Conservation (phyloP, 208 protist genomes). For the Entamoeba invadens region DNA sequence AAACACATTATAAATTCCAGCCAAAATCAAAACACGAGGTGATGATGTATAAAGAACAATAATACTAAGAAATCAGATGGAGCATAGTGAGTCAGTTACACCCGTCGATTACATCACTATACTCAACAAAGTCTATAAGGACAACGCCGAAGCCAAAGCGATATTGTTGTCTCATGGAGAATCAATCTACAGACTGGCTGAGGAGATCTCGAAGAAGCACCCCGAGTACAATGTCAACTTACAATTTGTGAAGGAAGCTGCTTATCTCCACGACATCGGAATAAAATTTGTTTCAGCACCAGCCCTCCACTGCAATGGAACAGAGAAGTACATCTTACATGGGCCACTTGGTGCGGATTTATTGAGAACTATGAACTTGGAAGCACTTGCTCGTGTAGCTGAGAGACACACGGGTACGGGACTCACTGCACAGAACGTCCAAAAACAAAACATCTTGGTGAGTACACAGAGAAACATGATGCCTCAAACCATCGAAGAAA, state of each 20-base stretch:
- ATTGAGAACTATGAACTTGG: not conserved
- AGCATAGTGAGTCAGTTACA: not conserved
- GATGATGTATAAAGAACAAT: too few species aligned
- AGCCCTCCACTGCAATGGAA: not conserved
- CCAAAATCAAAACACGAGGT: too few species aligned
- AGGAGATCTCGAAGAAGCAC: not conserved
- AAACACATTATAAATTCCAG: too few species aligned
- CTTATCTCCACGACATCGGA: not conserved
- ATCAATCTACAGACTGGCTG: not conserved
- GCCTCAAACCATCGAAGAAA: not conserved
- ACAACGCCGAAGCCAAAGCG: not conserved
- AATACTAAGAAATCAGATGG: not conserved
- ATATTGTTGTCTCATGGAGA: not conserved
- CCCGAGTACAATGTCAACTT: not conserved
- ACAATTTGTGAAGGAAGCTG: not conserved
- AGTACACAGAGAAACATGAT: not conserved
- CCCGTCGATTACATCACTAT: not conserved
- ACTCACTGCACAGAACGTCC: not conserved
- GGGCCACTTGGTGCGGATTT: not conserved
- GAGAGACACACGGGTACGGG: not conserved
- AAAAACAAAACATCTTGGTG: not conserved
- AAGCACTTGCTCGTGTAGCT: not conserved
- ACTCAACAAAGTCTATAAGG: not conserved
- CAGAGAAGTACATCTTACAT: not conserved
- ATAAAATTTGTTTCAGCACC: not conserved